These are phyloP conservation scores for Tetradesmus lagerheimii DNA, from an alignment of 139 green algal genomes.

Conservation along the genomic window DNA sequence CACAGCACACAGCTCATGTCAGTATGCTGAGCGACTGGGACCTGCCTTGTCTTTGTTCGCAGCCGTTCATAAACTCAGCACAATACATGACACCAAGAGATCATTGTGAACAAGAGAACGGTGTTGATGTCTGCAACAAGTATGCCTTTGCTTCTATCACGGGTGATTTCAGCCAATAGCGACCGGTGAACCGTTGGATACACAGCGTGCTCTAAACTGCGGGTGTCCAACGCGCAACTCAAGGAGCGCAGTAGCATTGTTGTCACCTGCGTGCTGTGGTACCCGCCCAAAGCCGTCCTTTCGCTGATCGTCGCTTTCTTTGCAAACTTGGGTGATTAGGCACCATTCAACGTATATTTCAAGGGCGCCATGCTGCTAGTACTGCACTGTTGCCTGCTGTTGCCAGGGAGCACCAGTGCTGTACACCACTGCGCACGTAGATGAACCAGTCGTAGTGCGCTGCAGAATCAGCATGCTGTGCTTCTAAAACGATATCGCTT, in stretches of 20 bases:
- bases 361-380: not conserved
- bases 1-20: not conserved
- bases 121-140: not conserved
- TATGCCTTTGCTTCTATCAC: not conserved
- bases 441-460: not conserved
- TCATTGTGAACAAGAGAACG: not conserved
- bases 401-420: not conserved
- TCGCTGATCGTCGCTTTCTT: not conserved
- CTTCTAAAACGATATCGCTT: too few species aligned
- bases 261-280: not conserved
- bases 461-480: too few species aligned
- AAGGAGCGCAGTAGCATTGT: not conserved
- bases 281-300: not conserved
- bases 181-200: too few species aligned
- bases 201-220: too few species aligned
- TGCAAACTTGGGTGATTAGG: not conserved
- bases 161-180: too few species aligned
- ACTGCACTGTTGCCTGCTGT: not conserved
- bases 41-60: not conserved
- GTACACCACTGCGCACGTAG: not conserved
- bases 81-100: not conserved
- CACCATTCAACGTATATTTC: not conserved
- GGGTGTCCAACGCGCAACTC: not conserved
- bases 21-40: not conserved
- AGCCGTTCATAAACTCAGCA: not conserved